Evolutionary conservation across 192 early-diverging fungal genomes (phyloP), one percentile per base, ranked within the genome.

Genomic region (Borealophlyctis nickersoniae): DNA sequence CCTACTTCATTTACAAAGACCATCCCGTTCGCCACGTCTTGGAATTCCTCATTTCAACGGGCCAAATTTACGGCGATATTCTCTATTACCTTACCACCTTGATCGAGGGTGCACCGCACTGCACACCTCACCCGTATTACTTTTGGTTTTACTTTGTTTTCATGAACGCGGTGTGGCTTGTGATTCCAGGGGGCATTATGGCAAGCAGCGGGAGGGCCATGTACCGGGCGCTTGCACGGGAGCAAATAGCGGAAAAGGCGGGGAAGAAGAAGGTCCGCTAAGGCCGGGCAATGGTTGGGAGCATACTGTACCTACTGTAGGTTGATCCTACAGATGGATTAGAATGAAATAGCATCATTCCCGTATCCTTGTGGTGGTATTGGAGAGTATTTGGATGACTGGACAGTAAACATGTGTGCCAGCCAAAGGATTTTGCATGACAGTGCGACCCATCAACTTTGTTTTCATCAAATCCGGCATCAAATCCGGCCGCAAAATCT

Each of bases 111-210:
- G 76, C 76, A 63, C 71, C 70, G 7, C 84, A 92, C 73, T 86
- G 86, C 23, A 82, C 77, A 45, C 89, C 91, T 3, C 80, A 87
- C 61, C 84, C 91, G 7, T 77, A 82, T 70, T 93, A 98, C 80
- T 93, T 88, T 66, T 94, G 86, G 79, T 82, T 89, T 54, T 98
- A 98, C 83, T 95, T 98, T 81, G 81, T 87, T 3, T 73, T 81
- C 33, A 74, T 94, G 66, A 98, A 98, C 75, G 56, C 73, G 19
- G 77, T 88, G 13, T 98, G 95, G 95, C 83, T 94, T 52, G 56
- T 94, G 11, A 74, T 92, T 22, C 90, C 91, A 0, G 54, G 73
- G 24, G 69, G 83, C 31, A 70, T 88, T 3, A 66, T 74, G 24
- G 51, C 34, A 13, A 66, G n/a, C n/a, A 72, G 55, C 63, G 73